Evolutionary conservation across 2,329 filamentous ascomycete species (phyloP), one percentile per base, ranked within the genome.

Genomic region (Metarhizium brunneum): DNA sequence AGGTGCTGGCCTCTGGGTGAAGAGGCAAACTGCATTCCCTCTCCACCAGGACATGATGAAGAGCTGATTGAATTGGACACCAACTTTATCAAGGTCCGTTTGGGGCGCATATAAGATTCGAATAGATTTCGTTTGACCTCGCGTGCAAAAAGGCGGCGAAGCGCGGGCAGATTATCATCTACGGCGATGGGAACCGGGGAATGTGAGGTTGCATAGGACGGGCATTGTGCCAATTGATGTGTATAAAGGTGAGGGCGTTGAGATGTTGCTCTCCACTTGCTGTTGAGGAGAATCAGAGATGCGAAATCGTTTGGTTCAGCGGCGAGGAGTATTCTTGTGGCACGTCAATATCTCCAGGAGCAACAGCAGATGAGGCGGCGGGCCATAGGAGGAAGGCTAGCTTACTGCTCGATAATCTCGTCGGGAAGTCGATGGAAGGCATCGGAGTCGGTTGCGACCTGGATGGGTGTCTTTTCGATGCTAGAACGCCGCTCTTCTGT

Each of bases 51-150:
- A 59, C 86, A 87, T 25, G 90, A 90, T 1, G 88, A 90, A 1
- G 89, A 92, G 66, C 88, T 92, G 62, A 89, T 89, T 6, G 88
- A 91, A 52, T 86, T 90, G 42, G 89, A 94, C 13, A 95, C 84
- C 53, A 96, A 76, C 66, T 87, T 92, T 64, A 95, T 81, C 48
- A 88, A 76, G 6, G 86, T 92, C 64, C 81, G 78, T 57, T 72
- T 79, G 4, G 89, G 88, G 18, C 86, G 81, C 53, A 90, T 68
- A 66, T 89, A 92, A 40, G 85, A 83, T 62, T 89, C 84, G 67
- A 92, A 92, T 51, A 90, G 76, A 70, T 89, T 90, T 56, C 87
- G 81, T 69, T 90, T 88, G 61, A 87, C 81, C 66, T 92, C 85
- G 52, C 77, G 77, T 8, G 82, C 78, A 65, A 94, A 92, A 30